phyloP scores from a whole-genome alignment of 225 moss, liverwort and hornwort genomes.

The Polytrichum commune region DNA sequence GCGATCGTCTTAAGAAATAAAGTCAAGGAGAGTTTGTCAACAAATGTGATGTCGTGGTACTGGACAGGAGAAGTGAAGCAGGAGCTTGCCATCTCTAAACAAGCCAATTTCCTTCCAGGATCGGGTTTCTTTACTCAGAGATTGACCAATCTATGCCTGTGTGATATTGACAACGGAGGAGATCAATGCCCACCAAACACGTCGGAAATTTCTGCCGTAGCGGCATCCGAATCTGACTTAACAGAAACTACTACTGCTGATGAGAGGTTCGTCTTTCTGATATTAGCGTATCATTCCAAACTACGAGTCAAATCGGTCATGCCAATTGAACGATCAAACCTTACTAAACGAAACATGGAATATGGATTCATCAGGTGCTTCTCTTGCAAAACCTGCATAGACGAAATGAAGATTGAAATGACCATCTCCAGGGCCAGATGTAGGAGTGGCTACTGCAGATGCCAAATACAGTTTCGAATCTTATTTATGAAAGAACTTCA shows the following conservation, averaged over 20 bases:
- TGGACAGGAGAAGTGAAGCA: not conserved
- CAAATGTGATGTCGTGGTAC: not conserved
- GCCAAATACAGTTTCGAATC: not conserved
- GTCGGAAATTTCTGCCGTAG: not conserved
- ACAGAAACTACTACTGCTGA: not conserved
- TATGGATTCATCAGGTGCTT: not conserved
- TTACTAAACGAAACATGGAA: not conserved
- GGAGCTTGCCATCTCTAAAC: not conserved
- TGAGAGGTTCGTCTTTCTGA: conserved; percentile 7
- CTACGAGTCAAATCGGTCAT: not conserved
- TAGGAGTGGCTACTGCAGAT: not conserved
- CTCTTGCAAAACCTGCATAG: too few relatives aligned
- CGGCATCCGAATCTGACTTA: conserved; percentile 2
- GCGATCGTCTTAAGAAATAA: not conserved
- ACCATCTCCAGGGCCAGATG: too few relatives aligned
- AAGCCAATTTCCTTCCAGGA: not conserved
- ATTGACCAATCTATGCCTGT: conserved; percentile 7
- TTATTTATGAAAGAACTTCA: too few relatives aligned
- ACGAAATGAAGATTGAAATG: not conserved
- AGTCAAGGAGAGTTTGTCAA: not conserved
- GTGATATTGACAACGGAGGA: conserved; percentile 5
- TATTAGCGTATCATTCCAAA: not conserved
- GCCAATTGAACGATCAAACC: not conserved
- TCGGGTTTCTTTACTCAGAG: conserved; percentile 4
- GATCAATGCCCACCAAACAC: not conserved